Base-by-base conservation (phyloP, 2,329 filamentous ascomycete genomes). In the Xylogone sp. region DNA sequence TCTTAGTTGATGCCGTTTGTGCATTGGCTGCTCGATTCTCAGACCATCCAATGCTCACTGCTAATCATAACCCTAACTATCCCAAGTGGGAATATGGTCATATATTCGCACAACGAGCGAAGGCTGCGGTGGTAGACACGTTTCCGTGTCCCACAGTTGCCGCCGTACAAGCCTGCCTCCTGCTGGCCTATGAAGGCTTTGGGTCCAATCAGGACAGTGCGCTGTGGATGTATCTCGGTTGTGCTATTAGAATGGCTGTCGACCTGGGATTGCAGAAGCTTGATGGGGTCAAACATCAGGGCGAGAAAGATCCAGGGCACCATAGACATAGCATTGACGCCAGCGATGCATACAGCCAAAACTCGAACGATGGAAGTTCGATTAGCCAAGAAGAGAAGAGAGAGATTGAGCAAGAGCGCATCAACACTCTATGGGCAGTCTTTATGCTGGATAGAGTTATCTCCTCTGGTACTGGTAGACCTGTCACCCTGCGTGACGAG, bases 221-320 rank as follows among this genome's bases (percentile, higher is more conserved):
- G 0, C 69, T 96, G 6, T 96, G 91, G 90, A 95, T 96, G 90
- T 96, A 95, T 64, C 75, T 96, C 1, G 91, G 90, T 0, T 85
- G 93, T 48, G 86, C 90, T 0, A 96, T 96, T 54, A 84, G 90
- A 3, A 88, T 91, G 83, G 86, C 86, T 0, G 81, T 89, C 54
- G 87, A 91, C 62, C 70, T 96, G 9, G 90, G 91, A 0, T 75
- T 96, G 57, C 88, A 93, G 59, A 95, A 91, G 57, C 76, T 88
- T 16, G 86, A 92, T 56, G 90, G 90, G 0, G 77, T 95, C 45
- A 77, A 76, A 53, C 80, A 79, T 53, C 79, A 80, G 58, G 76
- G 75, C 1, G 55, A 61, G 54, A 66, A 60, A 39, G 63, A 64
- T 49, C 57, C 62, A 18, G 56, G 53, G 43, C 58, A 20, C 66